Evolutionary conservation across 1,284 basidiomycete species (phyloP).

Genomic region (Caloboletus firmus): DNA sequence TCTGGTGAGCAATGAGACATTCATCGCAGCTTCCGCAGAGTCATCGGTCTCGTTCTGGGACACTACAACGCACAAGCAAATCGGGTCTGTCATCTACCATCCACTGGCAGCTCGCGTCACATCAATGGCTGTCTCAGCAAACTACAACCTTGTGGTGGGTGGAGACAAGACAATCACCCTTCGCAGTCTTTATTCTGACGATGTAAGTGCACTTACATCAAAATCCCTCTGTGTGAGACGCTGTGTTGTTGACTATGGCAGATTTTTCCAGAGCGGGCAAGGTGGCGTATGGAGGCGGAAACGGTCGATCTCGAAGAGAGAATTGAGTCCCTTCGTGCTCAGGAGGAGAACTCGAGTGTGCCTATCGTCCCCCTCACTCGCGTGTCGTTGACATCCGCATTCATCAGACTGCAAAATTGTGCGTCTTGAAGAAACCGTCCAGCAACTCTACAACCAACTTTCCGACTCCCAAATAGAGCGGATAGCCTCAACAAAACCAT

Average conservation of each 20-base stretch:
- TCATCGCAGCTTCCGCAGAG: too few species aligned
- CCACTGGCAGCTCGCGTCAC: too few species aligned
- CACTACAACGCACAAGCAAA: too few species aligned
- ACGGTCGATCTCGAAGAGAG: background rate
- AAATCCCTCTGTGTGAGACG: background rate
- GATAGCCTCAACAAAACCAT: too few species aligned
- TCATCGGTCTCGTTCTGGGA: too few species aligned
- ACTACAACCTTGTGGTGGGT: too few species aligned
- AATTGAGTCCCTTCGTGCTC: background rate
- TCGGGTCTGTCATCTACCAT: too few species aligned
- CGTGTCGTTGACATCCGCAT: background rate
- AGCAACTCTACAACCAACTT: background rate
- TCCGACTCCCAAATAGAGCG: background rate
- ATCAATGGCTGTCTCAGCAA: too few species aligned
- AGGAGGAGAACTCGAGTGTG: background rate
- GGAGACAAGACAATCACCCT: too few species aligned
- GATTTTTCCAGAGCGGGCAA: background rate
- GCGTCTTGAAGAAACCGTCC: background rate
- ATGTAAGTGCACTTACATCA: background rate
- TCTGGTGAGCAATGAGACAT: too few species aligned
- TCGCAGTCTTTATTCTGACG: background rate
- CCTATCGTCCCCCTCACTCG: too few species aligned
- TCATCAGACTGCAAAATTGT: background rate
- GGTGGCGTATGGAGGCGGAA: background rate
- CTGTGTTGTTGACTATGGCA: background rate